Conservation (phyloP, 257 asterid species). For the Solanum rostratum region DNA sequence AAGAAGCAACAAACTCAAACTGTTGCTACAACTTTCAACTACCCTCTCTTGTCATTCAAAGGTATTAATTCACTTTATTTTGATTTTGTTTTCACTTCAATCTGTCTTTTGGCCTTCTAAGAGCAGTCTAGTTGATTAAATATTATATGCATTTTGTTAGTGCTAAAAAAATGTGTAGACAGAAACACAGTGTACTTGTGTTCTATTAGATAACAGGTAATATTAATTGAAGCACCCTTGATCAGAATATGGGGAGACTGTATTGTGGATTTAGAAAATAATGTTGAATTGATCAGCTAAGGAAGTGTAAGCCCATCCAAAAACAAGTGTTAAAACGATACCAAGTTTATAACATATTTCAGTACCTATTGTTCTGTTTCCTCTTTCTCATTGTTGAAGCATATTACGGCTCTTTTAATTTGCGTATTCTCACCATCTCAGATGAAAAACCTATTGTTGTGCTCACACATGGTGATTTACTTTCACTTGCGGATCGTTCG, state of each 20-base stretch:
- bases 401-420: background rate
- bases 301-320: background rate
- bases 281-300: background rate
- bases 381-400: background rate
- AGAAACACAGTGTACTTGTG: background rate
- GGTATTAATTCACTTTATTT: slow-evolving; percentile 22
- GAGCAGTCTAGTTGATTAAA: background rate
- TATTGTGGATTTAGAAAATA: background rate
- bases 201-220: background rate
- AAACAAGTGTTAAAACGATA: background rate
- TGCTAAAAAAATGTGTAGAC: background rate
- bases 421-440: slow-evolving; percentile 11
- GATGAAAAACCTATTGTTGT: slow-evolving; percentile 87
- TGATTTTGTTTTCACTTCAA: background rate
- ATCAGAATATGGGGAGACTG: background rate
- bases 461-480: slow-evolving; percentile 82
- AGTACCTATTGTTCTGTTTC: background rate
- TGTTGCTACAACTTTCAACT: slow-evolving; percentile 33
- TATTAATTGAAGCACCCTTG: background rate
- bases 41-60: slow-evolving; percentile 58
- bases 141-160: background rate
- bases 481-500: slow-evolving; percentile 46
- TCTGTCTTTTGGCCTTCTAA: background rate
- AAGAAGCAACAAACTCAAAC: slow-evolving; percentile 20
- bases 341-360: background rate